Base-by-base conservation (phyloP, 176 grass and related monocot species). In the Puya raimondii region DNA sequence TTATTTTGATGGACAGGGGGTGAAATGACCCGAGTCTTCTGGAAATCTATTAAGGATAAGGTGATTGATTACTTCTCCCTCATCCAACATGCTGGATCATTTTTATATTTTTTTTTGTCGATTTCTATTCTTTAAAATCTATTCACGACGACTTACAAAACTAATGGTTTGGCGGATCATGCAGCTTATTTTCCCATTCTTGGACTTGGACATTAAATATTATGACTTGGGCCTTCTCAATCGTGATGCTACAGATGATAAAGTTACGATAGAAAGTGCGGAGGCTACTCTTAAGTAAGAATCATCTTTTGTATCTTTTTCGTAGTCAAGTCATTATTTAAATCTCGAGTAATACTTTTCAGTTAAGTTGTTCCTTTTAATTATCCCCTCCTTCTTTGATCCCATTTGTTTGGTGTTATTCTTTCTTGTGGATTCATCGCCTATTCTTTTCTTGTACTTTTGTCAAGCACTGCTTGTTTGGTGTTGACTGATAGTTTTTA, bases 151-250 rank as follows among this genome's bases (percentile, higher is more conserved):
- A 61, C 21, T 61, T 51, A 11, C 26, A 16, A 23, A 75, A 69
- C 11, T 70, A 76, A 52, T n/a, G 11, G 17, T 51, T 82, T 68
- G 50, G 51, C 23, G 63, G 20, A 26, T 70, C 11, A 75, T 84
- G 64, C 80, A 96, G 93, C 89, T 96, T 69, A 96, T 96, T 58
- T 89, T 90, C 53, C 93, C 93, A 59, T 96, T 89, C 64, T 25
- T 96, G 73, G 93, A 92, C 58, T 84, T 96, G 79, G 93, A 96
- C 75, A 92, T 96, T 56, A 92, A 96, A 68, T 96, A 96, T 80
- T 96, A 82, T 17, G 93, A 96, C 73, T 85, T 96, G 76, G 93
- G 93, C 23, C 25, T 96, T 69, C 68, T 47, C n/a, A 67, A 92
- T 67, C 93, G 93, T 48, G 93, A 96, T 17, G 93, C 86, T 50